Evolutionary conservation across 108 stramenopile species (phyloP), one percentile per base, ranked within the genome.

Genomic region (Parietichytrium sp.): DNA sequence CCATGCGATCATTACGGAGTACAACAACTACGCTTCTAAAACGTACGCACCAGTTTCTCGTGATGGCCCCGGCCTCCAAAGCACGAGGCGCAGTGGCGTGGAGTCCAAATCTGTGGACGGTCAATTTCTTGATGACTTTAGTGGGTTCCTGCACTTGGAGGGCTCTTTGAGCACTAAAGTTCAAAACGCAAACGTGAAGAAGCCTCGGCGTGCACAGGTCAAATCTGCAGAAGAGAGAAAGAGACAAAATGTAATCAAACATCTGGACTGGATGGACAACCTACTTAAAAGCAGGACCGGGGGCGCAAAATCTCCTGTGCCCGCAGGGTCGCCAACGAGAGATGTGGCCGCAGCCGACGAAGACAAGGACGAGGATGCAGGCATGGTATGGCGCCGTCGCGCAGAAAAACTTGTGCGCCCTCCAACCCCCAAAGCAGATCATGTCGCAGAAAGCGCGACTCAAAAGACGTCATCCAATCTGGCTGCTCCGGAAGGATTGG

Each of bases 1-100:
- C 45, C 83, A 88, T 36, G 90, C 90, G 81, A 88, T 89, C n/a
- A 86, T 91, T 42, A 50, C 82, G 47, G 91, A 86, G 20, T 91
- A 91, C 81, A 53, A 53, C 12, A 89, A 89, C 81, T 88, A 50
- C 42, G 52, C 82, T 36, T 86, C 85, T 16, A 49, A 25, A 8
- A 85, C 89, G 16, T 91, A 90, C 49, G 91, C 91, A 13, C 91
- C 91, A 1, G 36, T 89, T 48, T 49, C 47, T 47, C 79, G 91
- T n/a, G 84, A 77, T 16, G 91, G 91, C 48, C 48, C 45, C 61
- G 72, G 42, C 7, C 25, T 15, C 47, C 25, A 26, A 81, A 83
- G 53, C 1, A 48, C 49, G 53, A 30, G 42, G 13, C n/a, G 3
- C 52, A 4, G n/a, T n/a, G n/a, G n/a, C n/a, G n/a, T n/a, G 42